These are phyloP conservation scores for Linaria vulgaris DNA, from an alignment of 257 asterid species.

Conservation along the genomic window DNA sequence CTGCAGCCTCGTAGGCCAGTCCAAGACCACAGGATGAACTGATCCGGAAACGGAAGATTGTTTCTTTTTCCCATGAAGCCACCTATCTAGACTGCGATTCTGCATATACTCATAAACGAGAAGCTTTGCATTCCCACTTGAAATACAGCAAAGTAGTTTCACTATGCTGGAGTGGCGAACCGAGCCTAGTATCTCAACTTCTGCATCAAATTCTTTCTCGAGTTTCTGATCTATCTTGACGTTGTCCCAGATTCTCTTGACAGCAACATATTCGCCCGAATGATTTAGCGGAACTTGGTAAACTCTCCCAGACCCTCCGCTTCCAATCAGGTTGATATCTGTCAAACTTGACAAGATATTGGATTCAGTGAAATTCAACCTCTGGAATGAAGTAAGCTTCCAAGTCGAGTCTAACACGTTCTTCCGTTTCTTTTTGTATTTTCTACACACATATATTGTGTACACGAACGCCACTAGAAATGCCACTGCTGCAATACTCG, in stretches of 20 bases:
- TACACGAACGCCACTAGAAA: conserved; percentile 41
- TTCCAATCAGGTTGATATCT: conserved; percentile 60
- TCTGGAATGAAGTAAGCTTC: conserved; percentile 79
- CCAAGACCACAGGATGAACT: conserved; percentile 40
- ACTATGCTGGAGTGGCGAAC: conserved; percentile 77
- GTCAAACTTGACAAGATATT: conserved; percentile 49
- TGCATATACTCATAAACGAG: conserved; percentile 86
- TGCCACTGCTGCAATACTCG: conserved; percentile 51
- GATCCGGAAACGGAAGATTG: conserved; percentile 30
- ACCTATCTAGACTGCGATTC: conserved; percentile 67
- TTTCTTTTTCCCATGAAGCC: conserved; percentile 59
- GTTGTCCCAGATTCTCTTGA: conserved; percentile 61
- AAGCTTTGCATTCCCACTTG: conserved; percentile 52
- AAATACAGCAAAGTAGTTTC: conserved; percentile 72
- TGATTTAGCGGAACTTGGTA: conserved; percentile 56
- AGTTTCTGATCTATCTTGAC: conserved; percentile 47
- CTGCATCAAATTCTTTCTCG: conserved; percentile 67
- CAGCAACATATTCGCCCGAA: conserved; percentile 60
- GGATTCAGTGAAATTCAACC: conserved; percentile 63
- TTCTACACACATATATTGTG: conserved; percentile 41
- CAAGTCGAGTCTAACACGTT: conserved; percentile 43
- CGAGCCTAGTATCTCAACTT: conserved; percentile 65
- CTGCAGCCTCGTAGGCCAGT: conserved; percentile 55
- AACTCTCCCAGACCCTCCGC: conserved; percentile 85
- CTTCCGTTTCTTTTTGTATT: conserved; percentile 43